Evolutionary conservation across 768 basidiomycete genomes (phyloP), one percentile per base, ranked within the genome.

Genomic region (Lactarius psammicola): DNA sequence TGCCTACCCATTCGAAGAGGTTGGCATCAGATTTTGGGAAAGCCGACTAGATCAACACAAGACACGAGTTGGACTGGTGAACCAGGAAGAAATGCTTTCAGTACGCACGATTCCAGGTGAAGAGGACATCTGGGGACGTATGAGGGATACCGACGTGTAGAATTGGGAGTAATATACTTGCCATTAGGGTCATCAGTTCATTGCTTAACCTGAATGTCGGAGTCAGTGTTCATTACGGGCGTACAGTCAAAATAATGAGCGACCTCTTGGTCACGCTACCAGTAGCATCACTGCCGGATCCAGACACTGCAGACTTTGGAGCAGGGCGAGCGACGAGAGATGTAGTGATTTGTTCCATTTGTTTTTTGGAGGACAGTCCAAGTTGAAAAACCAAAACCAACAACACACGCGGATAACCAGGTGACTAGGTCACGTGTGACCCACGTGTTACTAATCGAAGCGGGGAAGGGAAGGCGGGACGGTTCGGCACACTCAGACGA

Each of bases 181-280:
- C 92, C 92, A 94, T 92, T 63, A 94, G 80, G 26, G 87, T 87
- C 92, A 94, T 94, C 30, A 94, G 83, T 78, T 94, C 92, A 71
- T 82, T 93, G 70, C 86, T 85, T 68, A 94, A 81, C 59, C 92
- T 90, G 63, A 60, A 58, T 54, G 65, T 66, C 57, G 20, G 54
- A 38, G 51, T 55, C 20, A 26, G 56, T 63, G 53, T 51, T 15
- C 59, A 61, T 59, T 58, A 59, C 53, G 65, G 65, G 26, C 26
- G 49, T 15, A 13, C 15, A 15, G 3, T 9, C 54, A 33, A 54
- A 40, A 28, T 6, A 28, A 28, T 18, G 26, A 28, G 78, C 17
- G 60, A 90, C 92, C 92, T 85, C 83, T 94, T 94, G 36, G 90
- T 88, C 56, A 93, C 92, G 71, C 89, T 92, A 53, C 90, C 90